phyloP scores from a whole-genome alignment of 768 basidiomycete species.

The Agrocybe pediades region DNA sequence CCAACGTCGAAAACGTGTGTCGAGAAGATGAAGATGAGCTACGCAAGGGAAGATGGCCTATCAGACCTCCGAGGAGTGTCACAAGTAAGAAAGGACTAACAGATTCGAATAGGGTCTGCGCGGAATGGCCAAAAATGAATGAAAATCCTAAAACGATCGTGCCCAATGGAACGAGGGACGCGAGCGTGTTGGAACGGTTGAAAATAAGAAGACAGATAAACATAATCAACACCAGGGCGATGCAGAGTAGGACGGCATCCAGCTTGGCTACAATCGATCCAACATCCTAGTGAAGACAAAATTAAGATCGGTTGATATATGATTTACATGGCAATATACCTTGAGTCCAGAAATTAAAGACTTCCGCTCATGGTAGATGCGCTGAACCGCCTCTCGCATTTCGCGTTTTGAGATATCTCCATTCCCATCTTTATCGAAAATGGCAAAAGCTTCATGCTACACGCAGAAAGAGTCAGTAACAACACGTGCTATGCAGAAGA shows the following conservation, averaged over 20 bases:
- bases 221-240: constrained; percentile 58
- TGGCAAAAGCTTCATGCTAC: constrained; percentile 65
- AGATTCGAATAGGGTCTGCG: constrained; percentile 77
- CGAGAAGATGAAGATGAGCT: constrained; percentile 86
- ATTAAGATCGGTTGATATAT: not conserved
- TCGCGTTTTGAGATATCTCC: constrained; percentile 77
- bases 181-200: constrained; percentile 62
- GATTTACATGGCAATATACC: constrained; percentile 33
- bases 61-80: not conserved
- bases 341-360: constrained; percentile 70
- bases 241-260: constrained; percentile 68
- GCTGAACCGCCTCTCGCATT: constrained; percentile 81
- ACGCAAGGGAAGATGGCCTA: not conserved
- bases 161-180: constrained; percentile 77
- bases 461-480: not conserved
- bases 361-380: constrained; percentile 80
- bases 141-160: constrained; percentile 83
- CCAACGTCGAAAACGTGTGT: constrained; percentile 88
- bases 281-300: constrained; percentile 66
- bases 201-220: constrained; percentile 79
- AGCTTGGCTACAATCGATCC: constrained; percentile 75
- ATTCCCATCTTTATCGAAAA: constrained; percentile 84
- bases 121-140: constrained; percentile 84
- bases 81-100: constrained; percentile 35
- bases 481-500: constrained; percentile 7